phyloP scores from a whole-genome alignment of 805 yeast genomes.

The Yarrowia sp. region DNA sequence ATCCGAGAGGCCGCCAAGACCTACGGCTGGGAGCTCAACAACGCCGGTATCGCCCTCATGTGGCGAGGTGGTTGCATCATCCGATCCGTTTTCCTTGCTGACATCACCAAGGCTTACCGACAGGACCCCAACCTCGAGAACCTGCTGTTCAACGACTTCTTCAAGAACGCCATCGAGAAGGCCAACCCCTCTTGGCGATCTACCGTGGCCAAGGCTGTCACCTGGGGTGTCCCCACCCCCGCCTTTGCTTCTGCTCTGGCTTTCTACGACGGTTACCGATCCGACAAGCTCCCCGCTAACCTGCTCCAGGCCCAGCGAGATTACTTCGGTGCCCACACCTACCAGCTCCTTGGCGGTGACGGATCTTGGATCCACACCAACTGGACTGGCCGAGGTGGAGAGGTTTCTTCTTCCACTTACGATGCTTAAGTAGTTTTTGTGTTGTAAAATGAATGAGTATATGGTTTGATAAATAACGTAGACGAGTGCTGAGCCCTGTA shows the following conservation, averaged over 20 bases:
- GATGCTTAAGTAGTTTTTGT: constrained; percentile 58
- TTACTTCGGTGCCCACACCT: constrained; percentile 99
- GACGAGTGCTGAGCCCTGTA: too few species aligned
- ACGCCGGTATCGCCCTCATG: constrained; percentile 98
- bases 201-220: constrained; percentile 71
- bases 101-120: constrained; percentile 95
- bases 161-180: constrained; percentile 82
- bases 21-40: constrained; percentile 95
- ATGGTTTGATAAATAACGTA: neutral
- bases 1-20: constrained; percentile 97
- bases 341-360: constrained; percentile 82
- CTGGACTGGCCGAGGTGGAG: constrained; percentile 99
- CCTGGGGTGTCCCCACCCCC: constrained; percentile 93
- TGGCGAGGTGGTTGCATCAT: constrained; percentile 99
- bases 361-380: constrained; percentile 87
- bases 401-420: constrained; percentile 92
- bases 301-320: constrained; percentile 99
- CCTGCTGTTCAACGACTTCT: constrained; percentile 93
- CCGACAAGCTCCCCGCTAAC: constrained; percentile 94
- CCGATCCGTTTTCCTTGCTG: constrained; percentile 97
- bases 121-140: constrained; percentile 90
- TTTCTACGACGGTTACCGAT: constrained; percentile 98
- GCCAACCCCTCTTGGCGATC: constrained; percentile 97
- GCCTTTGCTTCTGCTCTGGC: constrained; percentile 96
- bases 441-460: constrained; percentile 16